Conservation (phyloP, 305 asterid genomes). For the Stenogyne calaminthoides region DNA sequence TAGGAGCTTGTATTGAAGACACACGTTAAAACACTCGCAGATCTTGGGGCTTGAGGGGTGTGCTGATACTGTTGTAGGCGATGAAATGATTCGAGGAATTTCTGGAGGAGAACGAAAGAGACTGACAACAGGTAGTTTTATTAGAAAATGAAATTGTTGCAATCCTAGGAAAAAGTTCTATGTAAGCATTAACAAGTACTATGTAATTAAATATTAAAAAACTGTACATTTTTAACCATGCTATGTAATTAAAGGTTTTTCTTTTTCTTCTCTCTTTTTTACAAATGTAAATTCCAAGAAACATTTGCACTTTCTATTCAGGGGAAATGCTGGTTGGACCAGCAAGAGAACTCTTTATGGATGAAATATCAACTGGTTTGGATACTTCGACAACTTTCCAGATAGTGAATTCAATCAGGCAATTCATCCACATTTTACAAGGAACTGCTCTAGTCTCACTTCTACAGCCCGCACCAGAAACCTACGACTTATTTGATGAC, state of each 20-base stretch:
- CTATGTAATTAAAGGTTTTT: constrained; percentile 40
- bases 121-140: constrained; percentile 49
- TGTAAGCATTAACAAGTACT: not conserved
- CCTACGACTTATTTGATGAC: constrained; percentile 79
- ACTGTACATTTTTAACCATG: constrained; percentile 59
- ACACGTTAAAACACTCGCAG: constrained; percentile 33
- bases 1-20: not conserved
- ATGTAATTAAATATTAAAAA: not conserved
- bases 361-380: constrained; percentile 90
- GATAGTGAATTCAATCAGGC: constrained; percentile 80
- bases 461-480: constrained; percentile 91
- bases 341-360: constrained; percentile 86
- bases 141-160: not conserved
- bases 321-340: constrained; percentile 98
- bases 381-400: constrained; percentile 92
- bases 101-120: constrained; percentile 87
- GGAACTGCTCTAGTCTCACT: constrained; percentile 85
- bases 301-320: constrained; percentile 30
- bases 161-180: not conserved
- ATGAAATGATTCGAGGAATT: constrained; percentile 79
- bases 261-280: not conserved
- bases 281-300: constrained; percentile 68
- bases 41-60: constrained; percentile 81
- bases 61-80: constrained; percentile 82
- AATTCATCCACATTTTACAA: constrained; percentile 72